Evolutionary conservation across 331 rosid species (phyloP).

Genomic region (Cydonia oblonga): DNA sequence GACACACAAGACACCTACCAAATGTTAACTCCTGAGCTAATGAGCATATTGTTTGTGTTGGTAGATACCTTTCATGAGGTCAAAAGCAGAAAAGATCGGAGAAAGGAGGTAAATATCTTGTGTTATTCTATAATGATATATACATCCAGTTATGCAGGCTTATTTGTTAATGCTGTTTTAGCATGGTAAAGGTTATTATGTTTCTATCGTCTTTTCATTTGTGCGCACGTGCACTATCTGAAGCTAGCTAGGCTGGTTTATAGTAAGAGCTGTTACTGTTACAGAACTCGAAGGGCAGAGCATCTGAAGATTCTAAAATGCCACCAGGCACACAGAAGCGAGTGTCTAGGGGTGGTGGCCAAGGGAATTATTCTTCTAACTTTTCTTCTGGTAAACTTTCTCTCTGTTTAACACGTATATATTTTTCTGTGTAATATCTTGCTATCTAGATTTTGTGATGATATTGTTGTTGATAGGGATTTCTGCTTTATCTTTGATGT

Average conservation of each 20-base stretch:
- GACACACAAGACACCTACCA: too few species aligned
- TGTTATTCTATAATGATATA: background rate
- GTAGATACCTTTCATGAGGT: slow-evolving; percentile 89
- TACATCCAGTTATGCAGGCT: background rate
- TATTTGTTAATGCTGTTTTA: background rate
- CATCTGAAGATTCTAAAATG: slow-evolving; percentile 36
- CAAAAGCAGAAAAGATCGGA: slow-evolving; percentile 54
- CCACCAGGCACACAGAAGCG: slow-evolving; percentile 41
- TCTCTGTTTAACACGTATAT: background rate
- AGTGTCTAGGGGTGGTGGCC: slow-evolving; percentile 51
- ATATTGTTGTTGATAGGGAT: background rate
- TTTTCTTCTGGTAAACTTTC: slow-evolving; percentile 23
- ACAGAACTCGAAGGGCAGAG: slow-evolving; percentile 37
- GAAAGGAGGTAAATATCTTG: slow-evolving; percentile 47
- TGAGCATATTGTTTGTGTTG: slow-evolving; percentile 2
- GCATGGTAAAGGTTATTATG: background rate
- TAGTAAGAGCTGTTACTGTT: slow-evolving; percentile 3
- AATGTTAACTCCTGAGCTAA: background rate
- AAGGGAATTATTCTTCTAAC: slow-evolving; percentile 41
- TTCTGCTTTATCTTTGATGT: background rate
- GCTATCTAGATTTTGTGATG: background rate
- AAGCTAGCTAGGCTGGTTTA: background rate
- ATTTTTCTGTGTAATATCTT: background rate
- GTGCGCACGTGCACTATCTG: background rate
- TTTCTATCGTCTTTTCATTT: background rate